Percentiles rank a stretch among this genome's conserved stretches.
Conservation (phyloP, 371 early-diverging fungal species). For the Nematocida displodere region DNA sequence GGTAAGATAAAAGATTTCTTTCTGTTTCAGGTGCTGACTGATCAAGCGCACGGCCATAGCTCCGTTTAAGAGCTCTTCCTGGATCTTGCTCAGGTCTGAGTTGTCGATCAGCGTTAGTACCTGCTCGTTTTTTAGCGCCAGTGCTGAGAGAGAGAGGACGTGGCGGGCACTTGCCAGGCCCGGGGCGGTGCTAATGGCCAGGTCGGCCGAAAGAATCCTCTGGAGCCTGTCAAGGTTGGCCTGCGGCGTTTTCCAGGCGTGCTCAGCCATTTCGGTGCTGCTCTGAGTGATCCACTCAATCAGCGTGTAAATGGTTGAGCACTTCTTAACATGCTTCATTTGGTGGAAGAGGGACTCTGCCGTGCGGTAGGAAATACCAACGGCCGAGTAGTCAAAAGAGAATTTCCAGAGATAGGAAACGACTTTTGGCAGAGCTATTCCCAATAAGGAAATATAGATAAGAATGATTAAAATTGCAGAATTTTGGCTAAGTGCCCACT, state of each 20-base stretch:
- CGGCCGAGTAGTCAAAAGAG: conserved; percentile 33
- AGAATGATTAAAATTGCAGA: conserved; percentile 36
- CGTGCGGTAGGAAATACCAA: conserved; percentile 25
- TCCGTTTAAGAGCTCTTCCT: conserved; percentile 12
- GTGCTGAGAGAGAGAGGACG: not conserved
- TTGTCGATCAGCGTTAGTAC: not conserved
- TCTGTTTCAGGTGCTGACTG: not conserved
- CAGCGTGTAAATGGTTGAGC: not conserved
- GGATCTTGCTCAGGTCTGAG: conserved; percentile 1
- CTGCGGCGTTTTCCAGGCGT: not conserved
- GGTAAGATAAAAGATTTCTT: not conserved
- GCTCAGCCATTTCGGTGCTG: conserved; percentile 4
- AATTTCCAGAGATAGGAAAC: conserved; percentile 57
- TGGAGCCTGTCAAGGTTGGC: not conserved
- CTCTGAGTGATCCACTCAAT: not conserved
- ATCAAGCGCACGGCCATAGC: conserved; percentile 1
- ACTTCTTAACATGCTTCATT: conserved; percentile 21
- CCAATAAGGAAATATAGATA: conserved; percentile 55
- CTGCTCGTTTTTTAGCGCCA: not conserved
- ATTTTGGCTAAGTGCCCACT: conserved; percentile 52
- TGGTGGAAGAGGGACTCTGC: conserved; percentile 35
- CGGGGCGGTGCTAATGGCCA: not conserved
- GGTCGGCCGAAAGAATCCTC: not conserved
- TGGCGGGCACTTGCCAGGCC: too few species aligned
- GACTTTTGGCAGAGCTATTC: conserved; percentile 54